Evolutionary conservation across 352 stramenopile species (phyloP).

Genomic region (Globisporangium nodosum): DNA sequence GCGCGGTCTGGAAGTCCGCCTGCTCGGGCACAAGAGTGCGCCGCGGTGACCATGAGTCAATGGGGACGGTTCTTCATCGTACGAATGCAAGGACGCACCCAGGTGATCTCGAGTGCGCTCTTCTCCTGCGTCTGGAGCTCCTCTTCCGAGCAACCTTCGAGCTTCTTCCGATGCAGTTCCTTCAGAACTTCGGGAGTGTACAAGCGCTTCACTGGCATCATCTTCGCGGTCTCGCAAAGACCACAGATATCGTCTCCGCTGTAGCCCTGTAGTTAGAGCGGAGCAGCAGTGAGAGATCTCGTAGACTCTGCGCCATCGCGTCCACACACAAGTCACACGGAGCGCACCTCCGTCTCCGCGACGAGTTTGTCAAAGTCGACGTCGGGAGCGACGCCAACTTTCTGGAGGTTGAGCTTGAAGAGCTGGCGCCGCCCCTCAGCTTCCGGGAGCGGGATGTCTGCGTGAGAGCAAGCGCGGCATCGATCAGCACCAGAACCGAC

Average conservation of each 20-base stretch:
- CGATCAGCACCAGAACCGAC: neutral
- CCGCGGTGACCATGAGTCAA: too few relatives aligned
- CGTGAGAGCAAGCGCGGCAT: neutral
- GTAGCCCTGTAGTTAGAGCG: conserved; percentile 25
- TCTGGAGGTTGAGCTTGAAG: conserved; percentile 72
- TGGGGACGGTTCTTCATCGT: too few relatives aligned
- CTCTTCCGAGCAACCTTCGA: conserved; percentile 44
- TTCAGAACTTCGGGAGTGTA: conserved; percentile 68
- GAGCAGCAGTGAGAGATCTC: neutral
- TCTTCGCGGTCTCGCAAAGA: conserved; percentile 68
- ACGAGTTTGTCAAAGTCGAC: conserved; percentile 72
- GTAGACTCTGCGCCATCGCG: too few relatives aligned
- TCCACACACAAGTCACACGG: neutral
- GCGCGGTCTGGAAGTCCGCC: conserved; percentile 57
- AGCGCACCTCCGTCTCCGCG: conserved; percentile 49
- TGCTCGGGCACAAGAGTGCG: conserved; percentile 6
- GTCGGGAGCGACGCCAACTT: conserved; percentile 75
- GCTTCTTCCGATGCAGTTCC: conserved; percentile 48
- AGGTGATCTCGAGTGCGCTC: conserved; percentile 49
- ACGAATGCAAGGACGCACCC: conserved; percentile 14
- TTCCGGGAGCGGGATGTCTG: conserved; percentile 51
- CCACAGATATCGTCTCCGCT: conserved; percentile 56
- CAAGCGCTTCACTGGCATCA: conserved; percentile 74
- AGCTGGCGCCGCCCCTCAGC: conserved; percentile 53
- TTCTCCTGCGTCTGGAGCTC: conserved; percentile 53